A percentile compares a stretch with the other conserved stretches of the same genome.
Evolutionary conservation across 768 basidiomycete genomes (phyloP).

Genomic region (Saitozyma podzolica): DNA sequence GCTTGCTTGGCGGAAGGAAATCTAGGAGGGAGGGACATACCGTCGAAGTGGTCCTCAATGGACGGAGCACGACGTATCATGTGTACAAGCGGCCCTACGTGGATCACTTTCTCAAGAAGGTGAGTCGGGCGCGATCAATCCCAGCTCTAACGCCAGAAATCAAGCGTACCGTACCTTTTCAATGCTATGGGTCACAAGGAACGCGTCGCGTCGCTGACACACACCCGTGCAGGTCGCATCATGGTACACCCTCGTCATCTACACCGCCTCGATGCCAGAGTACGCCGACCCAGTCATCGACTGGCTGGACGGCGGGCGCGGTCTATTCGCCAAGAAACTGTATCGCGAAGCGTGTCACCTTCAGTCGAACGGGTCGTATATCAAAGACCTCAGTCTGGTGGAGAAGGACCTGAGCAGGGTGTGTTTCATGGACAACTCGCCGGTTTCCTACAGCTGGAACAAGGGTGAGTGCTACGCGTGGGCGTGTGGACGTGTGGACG

Average conservation of each 20-base stretch:
- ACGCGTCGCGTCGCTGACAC: no score
- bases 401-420: constrained; percentile 89
- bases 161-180: neutral
- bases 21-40: constrained; percentile 68
- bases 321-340: constrained; percentile 80
- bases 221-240: constrained; percentile 70
- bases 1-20: constrained; percentile 35
- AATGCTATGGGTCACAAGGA: no score
- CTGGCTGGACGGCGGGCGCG: constrained; percentile 94
- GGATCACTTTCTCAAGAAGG: constrained; percentile 89
- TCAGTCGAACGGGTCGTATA: constrained; percentile 87
- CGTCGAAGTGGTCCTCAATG: constrained; percentile 89
- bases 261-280: constrained; percentile 98
- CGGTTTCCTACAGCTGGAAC: constrained; percentile 84
- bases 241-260: constrained; percentile 99
- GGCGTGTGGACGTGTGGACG: no score
- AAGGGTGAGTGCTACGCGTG: constrained; percentile 73
- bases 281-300: constrained; percentile 99
- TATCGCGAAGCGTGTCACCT: constrained; percentile 95
- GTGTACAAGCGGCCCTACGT: constrained; percentile 98
- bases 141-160: neutral
- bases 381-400: constrained; percentile 84
- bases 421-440: constrained; percentile 94
- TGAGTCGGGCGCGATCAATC: constrained; percentile 48
- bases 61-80: constrained; percentile 87